Evolutionary conservation across 2,329 filamentous ascomycete genomes (phyloP).

Genomic region (Arthrobotrys sphaeroides): DNA sequence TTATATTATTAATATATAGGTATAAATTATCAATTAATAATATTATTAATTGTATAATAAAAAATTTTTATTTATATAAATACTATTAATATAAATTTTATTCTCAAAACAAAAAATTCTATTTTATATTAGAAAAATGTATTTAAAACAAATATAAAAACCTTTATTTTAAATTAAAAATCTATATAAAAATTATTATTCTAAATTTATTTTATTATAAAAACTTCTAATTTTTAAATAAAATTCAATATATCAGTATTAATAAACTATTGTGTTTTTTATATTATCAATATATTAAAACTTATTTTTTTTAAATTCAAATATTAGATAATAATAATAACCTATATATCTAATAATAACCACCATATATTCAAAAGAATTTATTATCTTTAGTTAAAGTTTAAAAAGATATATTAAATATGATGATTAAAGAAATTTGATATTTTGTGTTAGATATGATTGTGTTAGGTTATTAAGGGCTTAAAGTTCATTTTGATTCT

Average conservation of each 20-base stretch:
- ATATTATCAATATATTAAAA: conserved; percentile 20
- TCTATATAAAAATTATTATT: too few species aligned
- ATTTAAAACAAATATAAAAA: too few species aligned
- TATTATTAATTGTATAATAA: too few species aligned
- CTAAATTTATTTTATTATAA: too few species aligned
- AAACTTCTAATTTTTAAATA: too few species aligned
- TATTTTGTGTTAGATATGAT: not conserved
- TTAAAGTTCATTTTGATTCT: conserved; percentile 17
- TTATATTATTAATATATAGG: too few species aligned
- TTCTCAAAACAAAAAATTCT: too few species aligned
- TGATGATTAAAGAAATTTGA: conserved; percentile 3
- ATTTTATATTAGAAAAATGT: too few species aligned
- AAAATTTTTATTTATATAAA: too few species aligned
- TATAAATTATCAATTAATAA: too few species aligned
- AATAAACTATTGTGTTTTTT: conserved; percentile 32
- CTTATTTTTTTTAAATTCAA: not conserved
- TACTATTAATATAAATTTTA: too few species aligned
- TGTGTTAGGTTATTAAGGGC: not conserved
- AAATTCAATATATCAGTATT: conserved; percentile 12
- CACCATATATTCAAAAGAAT: conserved; percentile 7
- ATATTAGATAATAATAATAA: conserved; percentile 23
- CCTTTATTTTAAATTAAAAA: too few species aligned
- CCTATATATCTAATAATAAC: conserved; percentile 28
- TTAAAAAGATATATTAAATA: conserved; percentile 10
- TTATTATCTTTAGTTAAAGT: not conserved